Base-by-base conservation (phyloP, 75 land plant genomes). In the Cunninghamia lanceolata region DNA sequence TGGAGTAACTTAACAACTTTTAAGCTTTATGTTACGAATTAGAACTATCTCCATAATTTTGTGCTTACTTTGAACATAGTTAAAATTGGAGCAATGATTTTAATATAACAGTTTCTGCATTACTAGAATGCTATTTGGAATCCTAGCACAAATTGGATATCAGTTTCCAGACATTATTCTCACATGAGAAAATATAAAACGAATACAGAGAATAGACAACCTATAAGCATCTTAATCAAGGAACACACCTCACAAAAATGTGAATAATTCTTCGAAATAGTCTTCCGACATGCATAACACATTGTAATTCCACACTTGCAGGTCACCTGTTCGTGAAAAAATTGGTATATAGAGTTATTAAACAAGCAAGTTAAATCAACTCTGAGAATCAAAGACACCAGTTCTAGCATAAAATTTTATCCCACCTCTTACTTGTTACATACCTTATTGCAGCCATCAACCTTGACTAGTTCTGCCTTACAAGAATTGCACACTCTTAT, bases 401-500 rank as follows among this genome's bases (percentile, higher is more conserved):
- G 59, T 32, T 30, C 38, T 32, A 9, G 30, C 4, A 19, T 14
- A 1, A 35, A 35, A 50, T 14, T 28, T 82, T 46, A 39, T 13
- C 50, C 45, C 84, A 50, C 38, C 59, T 82, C 35, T 50, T 81
- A 25, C 13, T 25, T 34, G 47, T 17, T 32, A 52, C 84, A 82
- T 74, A 90, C 91, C 90, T 90, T 90, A 66, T 90, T 90, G 78
- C 91, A 90, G 52, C 91, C 91, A 42, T 89, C 91, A 9, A 46
- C 54, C 81, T 90, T 90, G 68, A 90, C 74, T 66, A 89, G 71
- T 86, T 89, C 91, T 32, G 91, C 83, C 80, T 85, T 86, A 88
- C 91, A 90, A 47, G 82, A 36, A 54, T 54, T 50, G 85, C 91
- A 90, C 28, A 46, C 91, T 89, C 91, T 82, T 47, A 90, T 75